phyloP scores from a whole-genome alignment of 2,329 filamentous ascomycete genomes.

The Fusarium sambucinum region DNA sequence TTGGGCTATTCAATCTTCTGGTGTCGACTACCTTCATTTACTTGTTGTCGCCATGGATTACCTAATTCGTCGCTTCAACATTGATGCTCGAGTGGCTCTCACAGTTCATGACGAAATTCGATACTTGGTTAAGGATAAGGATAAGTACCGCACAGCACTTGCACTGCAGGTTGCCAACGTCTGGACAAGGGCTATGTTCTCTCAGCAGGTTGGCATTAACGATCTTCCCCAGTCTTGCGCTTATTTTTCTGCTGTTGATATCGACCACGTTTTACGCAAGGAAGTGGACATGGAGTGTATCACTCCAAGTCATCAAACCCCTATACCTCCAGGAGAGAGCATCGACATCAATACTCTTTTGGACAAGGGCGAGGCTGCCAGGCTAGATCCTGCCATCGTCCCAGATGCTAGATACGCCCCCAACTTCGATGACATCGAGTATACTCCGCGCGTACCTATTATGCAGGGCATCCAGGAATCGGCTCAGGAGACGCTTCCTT shows the following conservation, averaged over 20 bases:
- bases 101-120: conserved; percentile 98
- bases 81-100: conserved; percentile 86
- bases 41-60: conserved; percentile 96
- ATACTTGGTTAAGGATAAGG: conserved; percentile 86
- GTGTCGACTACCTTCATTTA: conserved; percentile 96
- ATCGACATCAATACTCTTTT: conserved; percentile 86
- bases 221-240: conserved; percentile 95
- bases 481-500: conserved; percentile 64
- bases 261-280: conserved; percentile 95
- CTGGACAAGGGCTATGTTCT: conserved; percentile 98
- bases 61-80: conserved; percentile 84
- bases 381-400: conserved; percentile 73
- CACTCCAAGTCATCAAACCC: conserved; percentile 83
- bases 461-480: conserved; percentile 77
- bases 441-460: conserved; percentile 79
- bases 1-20: conserved; percentile 98
- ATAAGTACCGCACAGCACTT: conserved; percentile 91
- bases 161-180: conserved; percentile 93
- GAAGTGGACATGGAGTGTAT: conserved; percentile 98
- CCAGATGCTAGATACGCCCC: conserved; percentile 68
- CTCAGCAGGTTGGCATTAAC: conserved; percentile 94
- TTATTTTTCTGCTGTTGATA: conserved; percentile 95
- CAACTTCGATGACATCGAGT: conserved; percentile 71
- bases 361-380: conserved; percentile 75
- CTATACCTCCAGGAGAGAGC: conserved; percentile 87